Percentiles rank a stretch among this genome's conserved stretches.
Conservation (phyloP, 2,329 filamentous ascomycete genomes). For the Fusarium hostae region DNA sequence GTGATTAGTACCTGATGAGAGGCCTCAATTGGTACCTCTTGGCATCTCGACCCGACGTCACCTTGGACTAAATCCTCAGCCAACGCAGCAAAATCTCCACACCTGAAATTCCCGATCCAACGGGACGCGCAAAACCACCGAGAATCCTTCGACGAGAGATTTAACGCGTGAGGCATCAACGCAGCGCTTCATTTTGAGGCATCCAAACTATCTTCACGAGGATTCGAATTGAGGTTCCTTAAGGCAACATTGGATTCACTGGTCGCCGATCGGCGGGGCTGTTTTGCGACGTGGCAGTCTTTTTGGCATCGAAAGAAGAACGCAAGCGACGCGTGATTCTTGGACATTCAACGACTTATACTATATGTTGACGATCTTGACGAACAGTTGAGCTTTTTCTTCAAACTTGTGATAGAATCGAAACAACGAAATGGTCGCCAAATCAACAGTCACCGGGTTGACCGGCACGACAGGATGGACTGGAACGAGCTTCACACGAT, state of each 20-base stretch:
- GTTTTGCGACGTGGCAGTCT: slow-evolving; percentile 40
- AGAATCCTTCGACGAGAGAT: background rate
- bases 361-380: background rate
- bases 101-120: slow-evolving; percentile 11
- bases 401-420: background rate
- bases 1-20: slow-evolving; percentile 3
- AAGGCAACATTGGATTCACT: slow-evolving; percentile 33
- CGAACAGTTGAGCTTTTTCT: background rate
- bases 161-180: slow-evolving; percentile 30
- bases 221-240: background rate
- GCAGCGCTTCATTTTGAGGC: slow-evolving; percentile 8
- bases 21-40: slow-evolving; percentile 5
- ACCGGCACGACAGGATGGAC: slow-evolving; percentile 46
- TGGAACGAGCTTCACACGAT: slow-evolving; percentile 47
- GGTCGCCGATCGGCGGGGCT: slow-evolving; percentile 34
- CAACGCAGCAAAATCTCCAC: slow-evolving; percentile 32
- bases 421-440: slow-evolving; percentile 41
- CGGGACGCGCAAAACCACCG: slow-evolving; percentile 3
- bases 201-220: background rate
- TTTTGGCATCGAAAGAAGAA: background rate
- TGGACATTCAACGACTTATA: background rate
- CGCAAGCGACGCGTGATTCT: slow-evolving; percentile 2
- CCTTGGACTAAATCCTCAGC: background rate
- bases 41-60: slow-evolving; percentile 26
- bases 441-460: slow-evolving; percentile 42